Evolutionary conservation across 2,329 filamentous ascomycete species (phyloP).

Genomic region (Verticillium klebahnii): DNA sequence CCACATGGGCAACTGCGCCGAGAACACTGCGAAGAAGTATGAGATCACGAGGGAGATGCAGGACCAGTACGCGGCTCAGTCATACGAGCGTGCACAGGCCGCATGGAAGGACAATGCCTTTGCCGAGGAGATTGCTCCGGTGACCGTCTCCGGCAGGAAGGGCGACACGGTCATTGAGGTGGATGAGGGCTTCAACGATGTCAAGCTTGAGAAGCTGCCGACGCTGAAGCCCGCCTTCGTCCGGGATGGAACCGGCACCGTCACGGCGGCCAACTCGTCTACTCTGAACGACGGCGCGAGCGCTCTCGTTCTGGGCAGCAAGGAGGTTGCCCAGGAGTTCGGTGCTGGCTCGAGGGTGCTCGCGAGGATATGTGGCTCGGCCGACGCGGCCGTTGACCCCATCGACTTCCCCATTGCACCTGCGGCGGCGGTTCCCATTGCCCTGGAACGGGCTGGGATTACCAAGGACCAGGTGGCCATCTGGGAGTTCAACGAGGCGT

Average conservation of each 20-base stretch:
- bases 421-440: conserved; percentile 85
- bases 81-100: conserved; percentile 83
- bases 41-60: conserved; percentile 78
- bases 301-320: conserved; percentile 80
- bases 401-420: conserved; percentile 95
- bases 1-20: conserved; percentile 97
- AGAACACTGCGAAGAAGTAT: conserved; percentile 88
- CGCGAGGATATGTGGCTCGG: conserved; percentile 79
- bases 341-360: conserved; percentile 74
- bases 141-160: conserved; percentile 80
- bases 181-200: conserved; percentile 84
- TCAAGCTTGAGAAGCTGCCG: conserved; percentile 82
- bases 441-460: conserved; percentile 83
- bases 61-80: conserved; percentile 84
- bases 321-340: conserved; percentile 74
- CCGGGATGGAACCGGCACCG: conserved; percentile 77
- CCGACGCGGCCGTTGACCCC: conserved; percentile 85
- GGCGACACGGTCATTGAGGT: conserved; percentile 73
- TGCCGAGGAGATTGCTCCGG: conserved; percentile 83
- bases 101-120: conserved; percentile 83
- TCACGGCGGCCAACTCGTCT: conserved; percentile 92
- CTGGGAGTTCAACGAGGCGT: conserved; percentile 99
- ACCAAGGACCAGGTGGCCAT: conserved; percentile 86
- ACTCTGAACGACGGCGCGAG: conserved; percentile 94
- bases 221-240: conserved; percentile 90